Base-by-base conservation (phyloP, 1,284 basidiomycete species). In the Cryptococcus sp. region DNA sequence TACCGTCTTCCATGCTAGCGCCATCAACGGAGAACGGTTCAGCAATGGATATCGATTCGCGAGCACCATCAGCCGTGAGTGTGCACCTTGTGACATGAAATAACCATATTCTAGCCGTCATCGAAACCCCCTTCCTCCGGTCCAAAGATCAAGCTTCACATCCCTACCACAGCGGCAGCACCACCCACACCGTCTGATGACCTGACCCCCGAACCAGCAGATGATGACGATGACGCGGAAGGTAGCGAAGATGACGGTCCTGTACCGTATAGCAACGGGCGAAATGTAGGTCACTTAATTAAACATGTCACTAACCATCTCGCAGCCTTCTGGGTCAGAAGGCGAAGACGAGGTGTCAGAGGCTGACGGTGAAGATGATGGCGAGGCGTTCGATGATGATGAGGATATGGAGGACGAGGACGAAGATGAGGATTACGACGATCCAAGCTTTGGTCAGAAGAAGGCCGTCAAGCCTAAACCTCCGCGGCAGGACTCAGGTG, bases 381-480 rank as follows among this genome's bases (percentile, higher is more conserved):
- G 53, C n/a, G 69, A 71, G 5, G 8, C 29, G 29, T 34, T 34
- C 29, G 65, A 62, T 11, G 65, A 69, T 3, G 69, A 70, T 34
- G 64, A 65, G 3, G 70, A 71, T 16, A 68, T 69, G 22, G 66
- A 61, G 26, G 67, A 69, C 26, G 68, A 66, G 5, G 65, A 63
- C 23, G 54, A 67, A 50, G 63, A 67, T 22, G 63, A 63, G 17
- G 66, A 69, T 39, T 66, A 71, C 29, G 72, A 74, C 41, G 74
- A 74, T 52, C 68, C 68, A 11, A 66, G 64, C 49, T 70, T 74
- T 54, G 67, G 70, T 3, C 69, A 66, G 61, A 68, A 67, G 53
- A 70, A 65, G 46, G 57, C 55, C 3, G 40, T 47, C 8, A 55
- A 58, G 48, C 46, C 57, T 20, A 67, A 64, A 37, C 50, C 46